Evolutionary conservation across 2,329 filamentous ascomycete genomes (phyloP).

Genomic region (Ophiostoma himal-ulmi): DNA sequence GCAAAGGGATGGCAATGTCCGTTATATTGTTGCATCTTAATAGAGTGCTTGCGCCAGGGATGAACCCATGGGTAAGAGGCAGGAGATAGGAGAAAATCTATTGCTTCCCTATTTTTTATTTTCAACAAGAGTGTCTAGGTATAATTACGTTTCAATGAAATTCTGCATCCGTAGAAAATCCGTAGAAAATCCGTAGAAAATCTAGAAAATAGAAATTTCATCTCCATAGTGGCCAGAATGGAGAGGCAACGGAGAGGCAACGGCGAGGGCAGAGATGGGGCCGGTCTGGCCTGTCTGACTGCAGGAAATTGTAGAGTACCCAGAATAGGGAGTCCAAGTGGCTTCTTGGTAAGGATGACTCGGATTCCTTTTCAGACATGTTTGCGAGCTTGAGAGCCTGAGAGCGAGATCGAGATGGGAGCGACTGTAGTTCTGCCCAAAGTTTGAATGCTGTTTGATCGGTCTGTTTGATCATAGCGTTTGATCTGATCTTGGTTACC

Average conservation of each 20-base stretch:
- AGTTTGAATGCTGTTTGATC: neutral
- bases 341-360: too few relatives aligned
- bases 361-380: too few relatives aligned
- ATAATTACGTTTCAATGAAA: neutral
- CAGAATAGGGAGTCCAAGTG: too few relatives aligned
- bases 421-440: neutral
- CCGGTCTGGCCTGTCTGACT: neutral
- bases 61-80: neutral
- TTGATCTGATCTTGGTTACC: too few relatives aligned
- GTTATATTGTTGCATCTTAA: neutral
- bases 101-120: too few relatives aligned
- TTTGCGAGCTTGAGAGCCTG: too few relatives aligned
- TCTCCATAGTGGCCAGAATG: neutral
- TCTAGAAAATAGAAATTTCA: neutral
- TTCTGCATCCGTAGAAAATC: neutral
- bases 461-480: neutral
- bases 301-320: too few relatives aligned
- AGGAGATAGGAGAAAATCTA: neutral
- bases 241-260: too few relatives aligned
- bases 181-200: too few relatives aligned
- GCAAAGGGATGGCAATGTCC: slow-evolving; percentile 4
- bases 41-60: neutral
- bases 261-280: neutral
- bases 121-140: too few relatives aligned
- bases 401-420: too few relatives aligned